Evolutionary conservation across 495 filamentous ascomycete genomes (phyloP).

Genomic region (Cercophora sp.): DNA sequence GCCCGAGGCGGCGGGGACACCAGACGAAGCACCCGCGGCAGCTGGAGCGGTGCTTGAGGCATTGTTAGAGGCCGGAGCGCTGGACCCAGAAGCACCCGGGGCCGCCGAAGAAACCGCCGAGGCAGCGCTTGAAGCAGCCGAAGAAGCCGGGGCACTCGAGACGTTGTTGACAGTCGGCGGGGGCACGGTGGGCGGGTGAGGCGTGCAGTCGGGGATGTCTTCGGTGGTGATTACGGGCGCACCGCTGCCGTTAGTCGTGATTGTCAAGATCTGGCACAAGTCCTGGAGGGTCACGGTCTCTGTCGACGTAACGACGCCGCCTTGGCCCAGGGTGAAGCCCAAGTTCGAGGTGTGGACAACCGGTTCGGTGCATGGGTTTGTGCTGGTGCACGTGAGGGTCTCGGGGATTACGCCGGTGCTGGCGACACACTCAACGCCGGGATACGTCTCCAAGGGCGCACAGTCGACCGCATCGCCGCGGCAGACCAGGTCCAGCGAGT

Average conservation of each 20-base stretch:
- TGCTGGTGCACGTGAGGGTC: neutral
- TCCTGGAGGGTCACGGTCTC: neutral
- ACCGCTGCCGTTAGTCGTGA: neutral
- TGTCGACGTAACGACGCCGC: neutral
- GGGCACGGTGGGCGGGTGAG: neutral
- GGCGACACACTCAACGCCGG: neutral
- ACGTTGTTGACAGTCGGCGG: neutral
- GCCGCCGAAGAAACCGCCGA: neutral
- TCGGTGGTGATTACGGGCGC: neutral
- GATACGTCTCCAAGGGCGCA: neutral
- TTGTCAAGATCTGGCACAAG: neutral
- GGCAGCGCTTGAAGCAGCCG: too few species aligned
- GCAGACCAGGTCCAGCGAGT: neutral
- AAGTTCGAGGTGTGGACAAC: neutral
- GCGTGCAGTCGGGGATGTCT: neutral
- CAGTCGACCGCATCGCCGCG: neutral
- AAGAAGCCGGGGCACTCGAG: too few species aligned
- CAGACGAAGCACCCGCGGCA: neutral
- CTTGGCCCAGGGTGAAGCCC: neutral
- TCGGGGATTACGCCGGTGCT: too few species aligned
- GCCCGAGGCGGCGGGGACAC: neutral
- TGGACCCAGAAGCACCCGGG: neutral
- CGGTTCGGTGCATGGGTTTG: neutral
- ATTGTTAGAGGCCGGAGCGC: neutral
- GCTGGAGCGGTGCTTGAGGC: neutral